phyloP scores from a whole-genome alignment of 2,329 filamentous ascomycete species.

The Tolypocladium paradoxum region DNA sequence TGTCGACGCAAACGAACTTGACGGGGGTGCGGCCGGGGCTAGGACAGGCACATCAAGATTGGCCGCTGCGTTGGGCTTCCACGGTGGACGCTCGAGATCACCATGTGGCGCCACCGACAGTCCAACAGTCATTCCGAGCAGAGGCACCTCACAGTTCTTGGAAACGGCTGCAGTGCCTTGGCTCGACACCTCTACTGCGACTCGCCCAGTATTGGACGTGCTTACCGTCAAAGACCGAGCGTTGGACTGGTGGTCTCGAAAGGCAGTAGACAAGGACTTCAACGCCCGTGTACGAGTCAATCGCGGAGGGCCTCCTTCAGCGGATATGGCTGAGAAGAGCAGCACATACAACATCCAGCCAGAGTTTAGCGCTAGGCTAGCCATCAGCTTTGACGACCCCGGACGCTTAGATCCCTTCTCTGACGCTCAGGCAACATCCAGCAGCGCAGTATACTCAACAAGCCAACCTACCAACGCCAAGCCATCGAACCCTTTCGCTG shows the following conservation, averaged over 20 bases:
- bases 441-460: conserved; percentile 27
- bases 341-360: conserved; percentile 12
- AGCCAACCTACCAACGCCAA: neutral
- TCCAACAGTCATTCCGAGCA: conserved; percentile 37
- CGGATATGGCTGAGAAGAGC: neutral
- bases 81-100: neutral
- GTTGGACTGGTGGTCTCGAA: conserved; percentile 30
- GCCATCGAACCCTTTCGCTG: conserved; percentile 33
- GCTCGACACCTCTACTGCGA: neutral
- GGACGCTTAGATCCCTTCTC: conserved; percentile 32
- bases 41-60: neutral
- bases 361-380: conserved; percentile 28
- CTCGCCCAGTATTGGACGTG: neutral
- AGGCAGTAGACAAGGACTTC: conserved; percentile 23
- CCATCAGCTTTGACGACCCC: conserved; percentile 22
- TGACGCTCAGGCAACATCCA: conserved; percentile 31
- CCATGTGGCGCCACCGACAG: conserved; percentile 14
- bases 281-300: neutral
- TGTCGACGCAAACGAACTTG: conserved; percentile 18
- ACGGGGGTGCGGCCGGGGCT: conserved; percentile 33
- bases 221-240: neutral
- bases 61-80: neutral
- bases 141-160: conserved; percentile 42
- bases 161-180: conserved; percentile 12
- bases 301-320: neutral